These are phyloP conservation scores for Xanthoceras sorbifolium DNA, from an alignment of 345 rosid species.

Conservation along the genomic window DNA sequence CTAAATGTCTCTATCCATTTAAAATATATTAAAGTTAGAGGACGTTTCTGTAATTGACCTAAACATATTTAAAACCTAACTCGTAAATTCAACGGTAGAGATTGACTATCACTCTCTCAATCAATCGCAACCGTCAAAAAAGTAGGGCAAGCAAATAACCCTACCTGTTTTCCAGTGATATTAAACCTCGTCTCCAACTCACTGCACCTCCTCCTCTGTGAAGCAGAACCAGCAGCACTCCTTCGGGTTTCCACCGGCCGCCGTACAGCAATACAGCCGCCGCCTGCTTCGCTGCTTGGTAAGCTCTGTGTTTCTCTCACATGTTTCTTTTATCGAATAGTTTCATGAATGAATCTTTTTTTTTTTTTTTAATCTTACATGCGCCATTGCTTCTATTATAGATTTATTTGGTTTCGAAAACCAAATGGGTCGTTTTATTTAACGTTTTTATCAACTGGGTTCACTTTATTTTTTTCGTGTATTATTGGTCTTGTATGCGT, in stretches of 20 bases:
- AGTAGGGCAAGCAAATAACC: not conserved
- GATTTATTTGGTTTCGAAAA: not conserved
- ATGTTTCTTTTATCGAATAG: not conserved
- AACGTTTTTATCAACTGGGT: not conserved
- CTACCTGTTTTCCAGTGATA: not conserved
- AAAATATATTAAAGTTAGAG: no score
- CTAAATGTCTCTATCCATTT: no score
- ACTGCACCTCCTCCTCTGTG: not conserved
- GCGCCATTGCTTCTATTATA: not conserved
- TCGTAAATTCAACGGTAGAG: not conserved
- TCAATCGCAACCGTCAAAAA: constrained; percentile 5
- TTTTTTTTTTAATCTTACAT: not conserved
- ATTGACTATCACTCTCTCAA: no score
- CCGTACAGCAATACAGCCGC: not conserved
- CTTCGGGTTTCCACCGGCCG: not conserved
- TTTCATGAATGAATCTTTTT: not conserved
- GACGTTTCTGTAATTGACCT: no score
- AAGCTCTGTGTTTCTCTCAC: not conserved
- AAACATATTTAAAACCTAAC: no score
- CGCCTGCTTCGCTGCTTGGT: constrained; percentile 3
- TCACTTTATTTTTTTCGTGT: not conserved
- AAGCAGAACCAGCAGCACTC: constrained; percentile 6
- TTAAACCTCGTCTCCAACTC: not conserved
- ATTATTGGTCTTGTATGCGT: not conserved
- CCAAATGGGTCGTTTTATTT: not conserved